Percentiles rank a stretch among this genome's conserved stretches.
Evolutionary conservation across 257 asterid species (phyloP).

Genomic region (Osmanthus fragrans): DNA sequence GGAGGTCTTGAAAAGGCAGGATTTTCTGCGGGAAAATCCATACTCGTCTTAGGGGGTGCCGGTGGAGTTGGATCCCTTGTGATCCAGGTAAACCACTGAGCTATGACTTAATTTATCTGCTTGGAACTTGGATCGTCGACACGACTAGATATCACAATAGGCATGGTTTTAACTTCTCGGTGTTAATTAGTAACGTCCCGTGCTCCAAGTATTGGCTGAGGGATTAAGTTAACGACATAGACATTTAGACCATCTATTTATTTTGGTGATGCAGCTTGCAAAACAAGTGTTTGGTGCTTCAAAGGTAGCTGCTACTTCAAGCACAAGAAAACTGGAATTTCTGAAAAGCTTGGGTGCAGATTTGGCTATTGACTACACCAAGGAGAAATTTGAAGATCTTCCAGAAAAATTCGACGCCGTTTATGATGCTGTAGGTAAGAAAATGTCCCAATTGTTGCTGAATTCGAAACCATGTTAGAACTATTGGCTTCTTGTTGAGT

Average conservation of each 20-base stretch:
- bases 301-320: constrained; percentile 76
- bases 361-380: constrained; percentile 83
- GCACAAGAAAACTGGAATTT: constrained; percentile 63
- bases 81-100: constrained; percentile 59
- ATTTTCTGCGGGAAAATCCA: constrained; percentile 70
- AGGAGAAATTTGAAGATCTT: constrained; percentile 67
- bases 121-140: not conserved
- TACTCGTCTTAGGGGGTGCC: constrained; percentile 95
- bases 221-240: not conserved
- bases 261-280: constrained; percentile 34
- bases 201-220: no score
- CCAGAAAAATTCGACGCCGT: constrained; percentile 80
- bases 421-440: constrained; percentile 85
- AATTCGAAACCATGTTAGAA: not conserved
- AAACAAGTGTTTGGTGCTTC: constrained; percentile 92
- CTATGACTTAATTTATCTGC: no score
- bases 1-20: constrained; percentile 76
- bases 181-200: no score
- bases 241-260: not conserved
- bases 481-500: no score
- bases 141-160: no score
- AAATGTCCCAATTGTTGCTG: not conserved
- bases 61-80: constrained; percentile 94
- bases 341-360: constrained; percentile 84
- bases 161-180: not conserved